Evolutionary conservation across 176 grass and related monocot species (phyloP).

Genomic region (Aechmea fasciata): DNA sequence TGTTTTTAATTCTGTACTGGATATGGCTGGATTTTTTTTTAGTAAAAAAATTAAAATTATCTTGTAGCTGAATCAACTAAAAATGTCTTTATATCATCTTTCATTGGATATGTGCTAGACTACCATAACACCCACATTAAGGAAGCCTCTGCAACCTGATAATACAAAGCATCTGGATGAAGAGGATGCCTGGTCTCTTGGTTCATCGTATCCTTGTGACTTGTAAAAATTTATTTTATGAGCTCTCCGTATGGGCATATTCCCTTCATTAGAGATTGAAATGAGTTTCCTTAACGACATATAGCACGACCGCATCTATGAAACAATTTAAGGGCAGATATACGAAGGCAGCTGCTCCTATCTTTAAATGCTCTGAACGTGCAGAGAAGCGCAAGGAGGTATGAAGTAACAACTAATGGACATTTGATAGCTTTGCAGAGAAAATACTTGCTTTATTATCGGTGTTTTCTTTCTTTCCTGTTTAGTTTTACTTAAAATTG

Average conservation of each 20-base stretch:
- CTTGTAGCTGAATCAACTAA: background rate
- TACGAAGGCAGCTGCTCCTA: constrained; percentile 55
- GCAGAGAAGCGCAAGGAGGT: constrained; percentile 93
- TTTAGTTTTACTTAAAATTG: constrained; percentile 76
- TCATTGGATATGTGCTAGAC: background rate
- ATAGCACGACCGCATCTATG: constrained; percentile 25
- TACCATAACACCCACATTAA: background rate
- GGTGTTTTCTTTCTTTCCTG: constrained; percentile 1
- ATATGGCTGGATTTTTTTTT: background rate
- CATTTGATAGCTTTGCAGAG: background rate
- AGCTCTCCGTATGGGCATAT: background rate
- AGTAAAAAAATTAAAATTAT: background rate
- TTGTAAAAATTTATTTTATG: background rate
- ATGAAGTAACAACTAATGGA: constrained; percentile 5
- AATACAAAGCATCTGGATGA: constrained; percentile 29
- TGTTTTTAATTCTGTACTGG: background rate
- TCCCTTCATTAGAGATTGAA: background rate
- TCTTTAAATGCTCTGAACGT: constrained; percentile 71
- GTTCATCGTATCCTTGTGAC: constrained; percentile 44
- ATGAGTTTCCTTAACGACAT: constrained; percentile 19
- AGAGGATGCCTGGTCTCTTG: constrained; percentile 35
- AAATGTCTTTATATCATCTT: background rate
- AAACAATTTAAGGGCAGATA: constrained; percentile 33
- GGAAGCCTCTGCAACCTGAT: constrained; percentile 35
- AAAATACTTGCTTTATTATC: background rate